Evolutionary conservation across 139 green algal genomes (phyloP), one percentile per base, ranked within the genome.

Genomic region (Haematococcus lacustris): DNA sequence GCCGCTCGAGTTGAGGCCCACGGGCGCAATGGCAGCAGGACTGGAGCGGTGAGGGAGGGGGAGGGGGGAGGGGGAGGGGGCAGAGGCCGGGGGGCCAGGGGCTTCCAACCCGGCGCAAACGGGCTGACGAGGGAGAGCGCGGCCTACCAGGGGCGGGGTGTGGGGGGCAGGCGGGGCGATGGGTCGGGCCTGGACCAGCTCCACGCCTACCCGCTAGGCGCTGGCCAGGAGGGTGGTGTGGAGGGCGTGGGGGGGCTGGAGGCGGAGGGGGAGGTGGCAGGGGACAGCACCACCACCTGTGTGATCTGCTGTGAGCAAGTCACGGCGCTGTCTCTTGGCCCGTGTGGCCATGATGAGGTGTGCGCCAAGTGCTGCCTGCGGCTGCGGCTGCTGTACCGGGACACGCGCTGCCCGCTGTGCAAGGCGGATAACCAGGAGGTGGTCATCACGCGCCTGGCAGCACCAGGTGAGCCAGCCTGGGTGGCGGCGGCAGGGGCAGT

Each of bases 331-430:
- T 67, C 78, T 2, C 41, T 91, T 23, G 86, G 86, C 0, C 38
- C 51, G 13, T 91, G 86, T 60, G 79, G 76, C 67, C 86, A 91
- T 40, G 26, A 26, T 7, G 66, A 78, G 61, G 67, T 73, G 25
- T 90, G 88, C 71, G 76, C 73, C 1, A 40, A 47, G n/a, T 91
- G 85, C 77, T 82, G 60, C 62, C 75, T 93, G 80, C 83, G 89
- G 41, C 35, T 92, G 68, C 78, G 87, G 25, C 71, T 93, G 74
- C 84, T 76, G 17, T 94, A 91, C 76, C n/a, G 70, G 0, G 82
- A 88, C 66, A 72, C 40, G 13, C 78, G 73, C 33, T 94, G 89
- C 76, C 80, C 85, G 5, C 71, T 94, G 51, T 94, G 89, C 85
- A 94, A 93, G 63, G 38, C 71, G 0, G 74, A 86, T 1, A 82